phyloP scores from a whole-genome alignment of 2,329 filamentous ascomycete species.

The Periconia sp. region DNA sequence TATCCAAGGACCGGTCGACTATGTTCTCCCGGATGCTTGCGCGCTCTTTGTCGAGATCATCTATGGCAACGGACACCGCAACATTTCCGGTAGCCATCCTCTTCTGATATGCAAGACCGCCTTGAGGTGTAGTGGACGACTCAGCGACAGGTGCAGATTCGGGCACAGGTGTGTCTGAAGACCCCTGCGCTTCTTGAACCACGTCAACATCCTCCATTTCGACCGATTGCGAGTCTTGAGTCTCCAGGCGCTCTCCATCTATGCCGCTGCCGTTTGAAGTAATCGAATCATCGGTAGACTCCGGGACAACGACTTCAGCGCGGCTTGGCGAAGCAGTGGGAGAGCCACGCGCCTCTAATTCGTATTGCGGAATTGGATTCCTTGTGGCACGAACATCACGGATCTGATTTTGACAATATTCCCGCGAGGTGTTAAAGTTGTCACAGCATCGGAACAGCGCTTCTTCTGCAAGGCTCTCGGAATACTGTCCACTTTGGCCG shows the following conservation, averaged over 20 bases:
- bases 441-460: slow-evolving; percentile 84
- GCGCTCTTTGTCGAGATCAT: slow-evolving; percentile 80
- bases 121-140: slow-evolving; percentile 18
- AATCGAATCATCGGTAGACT: slow-evolving; percentile 34
- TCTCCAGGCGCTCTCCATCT: slow-evolving; percentile 33
- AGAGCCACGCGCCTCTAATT: slow-evolving; percentile 36
- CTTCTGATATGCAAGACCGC: slow-evolving; percentile 41
- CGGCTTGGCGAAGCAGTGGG: slow-evolving; percentile 38
- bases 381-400: slow-evolving; percentile 64
- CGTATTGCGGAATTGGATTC: slow-evolving; percentile 68
- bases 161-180: slow-evolving; percentile 23
- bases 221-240: slow-evolving; percentile 41
- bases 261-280: slow-evolving; percentile 30
- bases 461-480: slow-evolving; percentile 72
- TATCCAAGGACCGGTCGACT: slow-evolving; percentile 88
- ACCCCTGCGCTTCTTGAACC: slow-evolving; percentile 16
- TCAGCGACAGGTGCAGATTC: slow-evolving; percentile 20
- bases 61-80: slow-evolving; percentile 64
- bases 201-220: slow-evolving; percentile 46
- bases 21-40: slow-evolving; percentile 74
- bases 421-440: slow-evolving; percentile 62
- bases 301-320: slow-evolving; percentile 41
- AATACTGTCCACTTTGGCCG: slow-evolving; percentile 59
- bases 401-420: slow-evolving; percentile 75
- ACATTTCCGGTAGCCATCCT: slow-evolving; percentile 39